A percentile compares a stretch with the other conserved stretches of the same genome.
Evolutionary conservation across 495 filamentous ascomycete species (phyloP).

Genomic region (Penicillium atrosanguineum): DNA sequence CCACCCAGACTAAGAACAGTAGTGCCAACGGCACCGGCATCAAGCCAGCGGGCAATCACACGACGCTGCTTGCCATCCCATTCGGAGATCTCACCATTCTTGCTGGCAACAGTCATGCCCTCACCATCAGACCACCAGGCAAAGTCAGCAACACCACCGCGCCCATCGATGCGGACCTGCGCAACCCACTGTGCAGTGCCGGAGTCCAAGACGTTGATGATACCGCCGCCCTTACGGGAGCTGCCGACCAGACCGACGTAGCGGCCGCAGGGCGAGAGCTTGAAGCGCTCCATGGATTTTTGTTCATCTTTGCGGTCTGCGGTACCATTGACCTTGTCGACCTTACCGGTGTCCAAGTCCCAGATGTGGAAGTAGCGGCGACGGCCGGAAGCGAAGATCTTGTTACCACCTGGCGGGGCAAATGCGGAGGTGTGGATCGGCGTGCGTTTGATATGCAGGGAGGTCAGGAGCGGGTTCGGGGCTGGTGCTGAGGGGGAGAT

Average conservation of each 20-base stretch:
- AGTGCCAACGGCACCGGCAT: constrained; percentile 85
- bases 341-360: constrained; percentile 75
- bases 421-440: constrained; percentile 80
- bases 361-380: constrained; percentile 92
- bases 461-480: constrained; percentile 84
- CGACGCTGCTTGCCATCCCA: constrained; percentile 65
- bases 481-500: constrained; percentile 71
- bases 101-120: constrained; percentile 72
- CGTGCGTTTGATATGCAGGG: constrained; percentile 78
- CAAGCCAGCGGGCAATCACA: constrained; percentile 78
- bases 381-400: constrained; percentile 79
- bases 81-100: constrained; percentile 90
- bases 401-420: constrained; percentile 45
- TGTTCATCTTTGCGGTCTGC: constrained; percentile 73
- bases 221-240: constrained; percentile 76
- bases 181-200: constrained; percentile 85
- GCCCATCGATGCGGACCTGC: constrained; percentile 77
- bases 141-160: constrained; percentile 82
- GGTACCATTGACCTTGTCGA: constrained; percentile 79
- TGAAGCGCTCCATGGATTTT: constrained; percentile 85
- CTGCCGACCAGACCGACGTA: constrained; percentile 79
- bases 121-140: constrained; percentile 86
- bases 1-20: constrained; percentile 80
- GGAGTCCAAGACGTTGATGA: constrained; percentile 80
- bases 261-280: constrained; percentile 77